Conservation (phyloP, 306 rosid genomes). For the Vigna radiata region DNA sequence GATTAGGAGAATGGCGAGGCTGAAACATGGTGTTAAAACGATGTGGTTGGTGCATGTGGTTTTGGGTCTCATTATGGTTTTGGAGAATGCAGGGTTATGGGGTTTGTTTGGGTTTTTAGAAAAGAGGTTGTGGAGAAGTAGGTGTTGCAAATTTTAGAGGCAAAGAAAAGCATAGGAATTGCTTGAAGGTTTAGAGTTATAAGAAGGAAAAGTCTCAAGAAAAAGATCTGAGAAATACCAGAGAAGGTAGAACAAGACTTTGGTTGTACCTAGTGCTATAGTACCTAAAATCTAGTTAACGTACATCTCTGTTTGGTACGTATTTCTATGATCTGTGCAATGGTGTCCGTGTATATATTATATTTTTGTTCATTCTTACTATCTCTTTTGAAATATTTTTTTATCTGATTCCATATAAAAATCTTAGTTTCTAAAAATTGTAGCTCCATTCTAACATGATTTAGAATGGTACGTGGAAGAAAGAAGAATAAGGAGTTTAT, state of each 20-base stretch:
- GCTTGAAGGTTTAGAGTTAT: slow-evolving; percentile 30
- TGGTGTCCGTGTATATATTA: neutral
- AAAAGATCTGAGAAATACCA: slow-evolving; percentile 34
- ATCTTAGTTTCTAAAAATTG: neutral
- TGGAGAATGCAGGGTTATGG: slow-evolving; percentile 25
- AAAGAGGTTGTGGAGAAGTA: slow-evolving; percentile 14
- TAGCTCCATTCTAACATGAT: slow-evolving; percentile 12
- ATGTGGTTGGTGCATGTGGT: neutral
- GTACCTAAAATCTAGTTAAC: slow-evolving; percentile 31
- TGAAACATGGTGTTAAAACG: slow-evolving; percentile 40
- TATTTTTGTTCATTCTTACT: slow-evolving; percentile 14
- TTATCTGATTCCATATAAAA: neutral
- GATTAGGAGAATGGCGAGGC: slow-evolving; percentile 35
- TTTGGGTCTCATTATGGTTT: slow-evolving; percentile 49
- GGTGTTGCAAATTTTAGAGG: slow-evolving; percentile 37
- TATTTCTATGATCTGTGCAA: no score
- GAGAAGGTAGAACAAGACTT: slow-evolving; percentile 36
- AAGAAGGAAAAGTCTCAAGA: slow-evolving; percentile 28
- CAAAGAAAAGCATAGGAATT: slow-evolving; percentile 51
- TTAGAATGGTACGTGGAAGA: slow-evolving; percentile 13
- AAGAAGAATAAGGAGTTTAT: slow-evolving; percentile 10
- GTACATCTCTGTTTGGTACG: slow-evolving; percentile 33
- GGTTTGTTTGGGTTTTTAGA: neutral
- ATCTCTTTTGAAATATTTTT: neutral
- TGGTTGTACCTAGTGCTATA: slow-evolving; percentile 26